These are phyloP conservation scores for Dactylella cylindrospora DNA, from an alignment of 2,329 filamentous ascomycete genomes.

Conservation along the genomic window DNA sequence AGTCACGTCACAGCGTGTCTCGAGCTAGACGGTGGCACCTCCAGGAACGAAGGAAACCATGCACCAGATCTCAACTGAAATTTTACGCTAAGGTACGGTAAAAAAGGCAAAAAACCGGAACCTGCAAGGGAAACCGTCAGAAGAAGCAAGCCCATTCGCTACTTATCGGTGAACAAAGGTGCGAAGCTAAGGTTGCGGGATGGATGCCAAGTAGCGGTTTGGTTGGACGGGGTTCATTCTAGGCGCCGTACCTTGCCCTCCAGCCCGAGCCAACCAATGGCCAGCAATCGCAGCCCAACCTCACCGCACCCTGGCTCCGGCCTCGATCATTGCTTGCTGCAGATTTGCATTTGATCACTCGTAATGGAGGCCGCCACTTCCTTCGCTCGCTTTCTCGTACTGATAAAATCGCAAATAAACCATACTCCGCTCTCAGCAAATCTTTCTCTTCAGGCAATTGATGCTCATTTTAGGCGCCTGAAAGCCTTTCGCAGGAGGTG, in stretches of 20 bases:
- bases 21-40: conserved; percentile 31
- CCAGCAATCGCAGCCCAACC: conserved; percentile 26
- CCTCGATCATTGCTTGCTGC: conserved; percentile 26
- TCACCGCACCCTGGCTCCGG: conserved; percentile 29
- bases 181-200: conserved; percentile 38
- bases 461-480: conserved; percentile 39
- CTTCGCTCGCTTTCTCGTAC: conserved; percentile 8
- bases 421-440: conserved; percentile 35
- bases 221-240: conserved; percentile 41
- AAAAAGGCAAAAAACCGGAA: conserved; percentile 20
- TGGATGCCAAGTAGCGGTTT: conserved; percentile 42
- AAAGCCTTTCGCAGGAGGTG: no score
- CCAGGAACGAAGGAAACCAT: conserved; percentile 10
- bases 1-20: conserved; percentile 30
- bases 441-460: conserved; percentile 24
- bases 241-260: conserved; percentile 41
- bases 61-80: conserved; percentile 19
- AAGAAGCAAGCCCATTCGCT: conserved; percentile 39
- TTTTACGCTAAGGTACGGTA: conserved; percentile 9
- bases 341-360: conserved; percentile 13
- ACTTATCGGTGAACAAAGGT: conserved; percentile 20
- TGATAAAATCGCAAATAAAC: conserved; percentile 39
- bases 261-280: conserved; percentile 36
- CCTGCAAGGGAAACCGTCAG: conserved; percentile 28
- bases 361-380: conserved; percentile 18